These are phyloP conservation scores for Blepharisma stoltei DNA, from an alignment of 73 alveolate genomes.

Conservation along the genomic window DNA sequence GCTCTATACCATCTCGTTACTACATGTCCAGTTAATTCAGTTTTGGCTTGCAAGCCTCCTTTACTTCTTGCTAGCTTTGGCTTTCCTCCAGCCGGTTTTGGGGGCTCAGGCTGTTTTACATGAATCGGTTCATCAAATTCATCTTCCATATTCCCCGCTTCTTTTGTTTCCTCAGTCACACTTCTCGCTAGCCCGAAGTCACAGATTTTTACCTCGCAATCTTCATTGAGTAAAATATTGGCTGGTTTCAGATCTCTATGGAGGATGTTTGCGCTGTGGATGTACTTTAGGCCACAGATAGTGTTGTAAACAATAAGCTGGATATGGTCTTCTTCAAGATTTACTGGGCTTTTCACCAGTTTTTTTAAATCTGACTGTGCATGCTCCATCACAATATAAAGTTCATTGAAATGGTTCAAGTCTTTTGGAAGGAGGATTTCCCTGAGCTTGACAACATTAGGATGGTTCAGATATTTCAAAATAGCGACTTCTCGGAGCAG, in stretches of 20 bases:
- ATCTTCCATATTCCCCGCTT: neutral
- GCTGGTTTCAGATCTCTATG: conserved; percentile 96
- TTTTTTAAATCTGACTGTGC: conserved; percentile 77
- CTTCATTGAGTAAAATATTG: conserved; percentile 84
- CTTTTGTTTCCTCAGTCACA: conserved; percentile 6
- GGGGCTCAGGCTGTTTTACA: neutral
- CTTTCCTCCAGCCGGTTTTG: neutral
- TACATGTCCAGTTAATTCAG: conserved; percentile 92
- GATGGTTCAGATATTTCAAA: conserved; percentile 64
- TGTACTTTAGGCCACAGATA: conserved; percentile 74
- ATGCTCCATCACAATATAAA: conserved; percentile 71
- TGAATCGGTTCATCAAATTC: neutral
- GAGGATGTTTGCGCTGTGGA: conserved; percentile 82
- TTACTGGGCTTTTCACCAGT: conserved; percentile 70
- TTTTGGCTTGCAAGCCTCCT: conserved; percentile 38
- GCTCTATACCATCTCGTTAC: conserved; percentile 98
- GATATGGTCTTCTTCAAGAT: conserved; percentile 59
- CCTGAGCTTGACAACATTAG: conserved; percentile 53
- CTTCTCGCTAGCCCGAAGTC: conserved; percentile 91
- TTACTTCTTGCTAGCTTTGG: conserved; percentile 1
- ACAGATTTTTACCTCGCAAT: conserved; percentile 81
- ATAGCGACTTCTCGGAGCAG: conserved; percentile 75
- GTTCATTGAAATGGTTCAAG: conserved; percentile 57
- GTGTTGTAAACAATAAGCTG: conserved; percentile 79
- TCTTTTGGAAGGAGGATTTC: conserved; percentile 72